Conservation (phyloP, 2,329 filamentous ascomycete species). For the Aspergillus udagawae region DNA sequence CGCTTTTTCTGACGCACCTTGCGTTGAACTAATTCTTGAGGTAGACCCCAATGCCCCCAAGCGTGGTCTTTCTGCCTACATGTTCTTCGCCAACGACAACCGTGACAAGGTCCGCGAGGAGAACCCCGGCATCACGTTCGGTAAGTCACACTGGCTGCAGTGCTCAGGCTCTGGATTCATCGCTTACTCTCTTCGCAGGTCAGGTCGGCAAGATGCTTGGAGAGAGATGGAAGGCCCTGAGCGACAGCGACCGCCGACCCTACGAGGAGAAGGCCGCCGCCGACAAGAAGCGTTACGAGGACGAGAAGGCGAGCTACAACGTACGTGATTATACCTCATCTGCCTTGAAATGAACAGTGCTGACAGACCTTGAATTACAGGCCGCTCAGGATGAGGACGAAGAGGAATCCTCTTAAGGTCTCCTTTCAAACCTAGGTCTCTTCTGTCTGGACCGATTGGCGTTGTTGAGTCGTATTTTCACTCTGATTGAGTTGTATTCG, state of each 20-base stretch:
- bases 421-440: slow-evolving; percentile 16
- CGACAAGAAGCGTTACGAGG: slow-evolving; percentile 99
- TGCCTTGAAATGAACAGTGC: background rate
- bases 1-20: background rate
- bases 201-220: slow-evolving; percentile 98
- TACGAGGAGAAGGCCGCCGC: slow-evolving; percentile 95
- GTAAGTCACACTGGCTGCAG: slow-evolving; percentile 46
- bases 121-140: slow-evolving; percentile 96
- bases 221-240: slow-evolving; percentile 97
- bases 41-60: slow-evolving; percentile 96
- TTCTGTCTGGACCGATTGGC: slow-evolving; percentile 28
- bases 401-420: slow-evolving; percentile 44
- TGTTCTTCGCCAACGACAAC: slow-evolving; percentile 99
- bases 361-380: slow-evolving; percentile 31
- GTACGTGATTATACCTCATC: slow-evolving; percentile 50
- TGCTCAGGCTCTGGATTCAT: background rate
- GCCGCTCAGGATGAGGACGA: slow-evolving; percentile 54
- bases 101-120: slow-evolving; percentile 97
- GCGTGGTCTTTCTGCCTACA: slow-evolving; percentile 98
- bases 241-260: slow-evolving; percentile 84
- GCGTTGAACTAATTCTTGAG: slow-evolving; percentile 12
- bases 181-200: slow-evolving; percentile 47
- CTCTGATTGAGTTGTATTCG: slow-evolving; percentile 28
- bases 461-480: slow-evolving; percentile 33
- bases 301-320: slow-evolving; percentile 92